Evolutionary conservation across 805 yeast species (phyloP), one percentile per base, ranked within the genome.

Genomic region (Myxozyma sirexii): DNA sequence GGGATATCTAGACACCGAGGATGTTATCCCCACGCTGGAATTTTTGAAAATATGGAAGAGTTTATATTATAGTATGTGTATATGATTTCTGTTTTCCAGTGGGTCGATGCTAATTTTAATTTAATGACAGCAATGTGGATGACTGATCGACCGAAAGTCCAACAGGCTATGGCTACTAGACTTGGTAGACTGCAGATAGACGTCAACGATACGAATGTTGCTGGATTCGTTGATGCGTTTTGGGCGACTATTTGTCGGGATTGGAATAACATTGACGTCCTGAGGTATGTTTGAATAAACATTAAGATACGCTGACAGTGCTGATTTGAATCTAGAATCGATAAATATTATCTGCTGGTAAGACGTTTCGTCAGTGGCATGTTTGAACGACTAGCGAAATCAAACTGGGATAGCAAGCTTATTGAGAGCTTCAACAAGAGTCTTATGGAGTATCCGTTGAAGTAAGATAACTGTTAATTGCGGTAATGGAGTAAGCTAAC

Each of bases 1-100:
- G 17, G 38, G 37, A 13, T 54, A 46, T 46, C 31, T 64, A 13
- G 24, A 27, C 12, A 31, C 52, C 7, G 57, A 55, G 5, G 60
- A 51, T 17, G 47, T 26, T 5, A 41, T 64, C 15, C 27, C 54
- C 4, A 38, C 53, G n/a, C 17, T 65, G 10, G 94, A 90, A 54
- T 78, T 84, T 64, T 88, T 88, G 66, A 92, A 93, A 72, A 77
- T 94, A 60, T 94, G 99, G 97, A 91, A 89, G 75, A 99, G 98
- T n/a, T 79, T 94, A 42, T 94, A 87, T 74, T 94, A 80, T 71
- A 65, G 68, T 64, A 50, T 13, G 62, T 44, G 21, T 12, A 27
- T 7, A 13, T 21, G 12, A 5, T 31, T 50, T 21, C n/a, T 10
- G 8, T 5, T 2, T 37, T 31, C 15, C 7, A n/a, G 13, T 13